Evolutionary conservation across 768 basidiomycete genomes (phyloP).

Genomic region (Termitomyces bulborhizus): DNA sequence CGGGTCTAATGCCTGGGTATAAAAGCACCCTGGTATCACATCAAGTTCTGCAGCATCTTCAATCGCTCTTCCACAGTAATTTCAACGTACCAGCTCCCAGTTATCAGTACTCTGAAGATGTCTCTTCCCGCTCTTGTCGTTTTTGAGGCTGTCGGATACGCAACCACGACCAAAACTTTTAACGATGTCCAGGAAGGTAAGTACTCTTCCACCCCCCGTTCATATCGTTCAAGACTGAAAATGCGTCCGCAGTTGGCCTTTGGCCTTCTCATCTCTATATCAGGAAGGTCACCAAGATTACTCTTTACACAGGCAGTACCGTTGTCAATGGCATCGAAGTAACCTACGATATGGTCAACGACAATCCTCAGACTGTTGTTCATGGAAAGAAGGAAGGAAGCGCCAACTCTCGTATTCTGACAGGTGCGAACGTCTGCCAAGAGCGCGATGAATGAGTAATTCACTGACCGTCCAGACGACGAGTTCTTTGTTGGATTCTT

Average conservation of each 20-base stretch:
- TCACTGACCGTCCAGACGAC: neutral
- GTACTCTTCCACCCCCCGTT: neutral
- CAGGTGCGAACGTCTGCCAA: neutral
- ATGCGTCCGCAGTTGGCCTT: neutral
- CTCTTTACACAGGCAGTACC: neutral
- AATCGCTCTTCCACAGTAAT: neutral
- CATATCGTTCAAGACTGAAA: neutral
- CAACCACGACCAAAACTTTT: neutral
- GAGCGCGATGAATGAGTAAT: too few relatives aligned
- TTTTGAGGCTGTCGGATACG: neutral
- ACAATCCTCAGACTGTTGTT: neutral
- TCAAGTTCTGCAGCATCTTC: neutral
- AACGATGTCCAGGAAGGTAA: neutral
- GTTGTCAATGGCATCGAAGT: neutral
- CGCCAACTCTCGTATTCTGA: neutral
- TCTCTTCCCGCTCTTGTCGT: neutral
- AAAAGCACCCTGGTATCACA: neutral
- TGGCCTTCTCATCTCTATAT: neutral
- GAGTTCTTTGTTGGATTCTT: constrained; percentile 6
- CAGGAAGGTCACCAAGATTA: neutral
- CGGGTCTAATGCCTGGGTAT: neutral
- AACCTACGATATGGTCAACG: neutral
- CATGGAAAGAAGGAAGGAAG: neutral
- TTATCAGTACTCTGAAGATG: neutral
- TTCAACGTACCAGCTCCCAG: neutral